Conservation (phyloP, 2,329 filamentous ascomycete genomes). For the Ascochyta fabae region DNA sequence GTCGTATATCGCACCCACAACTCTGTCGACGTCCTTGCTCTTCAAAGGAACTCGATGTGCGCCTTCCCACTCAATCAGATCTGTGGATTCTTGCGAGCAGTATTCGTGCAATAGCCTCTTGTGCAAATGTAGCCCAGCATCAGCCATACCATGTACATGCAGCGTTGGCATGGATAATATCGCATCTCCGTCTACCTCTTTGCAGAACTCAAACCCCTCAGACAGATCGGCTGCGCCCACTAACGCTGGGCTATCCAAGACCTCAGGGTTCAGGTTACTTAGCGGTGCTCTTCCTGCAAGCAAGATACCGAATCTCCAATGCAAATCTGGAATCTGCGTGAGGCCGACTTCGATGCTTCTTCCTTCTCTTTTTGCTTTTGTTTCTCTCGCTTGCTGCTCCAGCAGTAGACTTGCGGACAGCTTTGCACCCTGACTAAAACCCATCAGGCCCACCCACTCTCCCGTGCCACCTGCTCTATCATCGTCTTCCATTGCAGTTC, state of each 20-base stretch:
- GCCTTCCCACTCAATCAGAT: conserved; percentile 75
- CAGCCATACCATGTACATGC: conserved; percentile 70
- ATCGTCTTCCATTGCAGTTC: conserved; percentile 55
- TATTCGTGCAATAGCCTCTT: conserved; percentile 63
- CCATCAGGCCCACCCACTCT: conserved; percentile 58
- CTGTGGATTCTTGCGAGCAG: conserved; percentile 61
- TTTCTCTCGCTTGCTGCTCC: conserved; percentile 64
- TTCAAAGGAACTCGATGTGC: conserved; percentile 75
- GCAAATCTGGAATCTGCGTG: conserved; percentile 34
- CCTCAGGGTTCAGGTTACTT: conserved; percentile 57
- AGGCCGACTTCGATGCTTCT: conserved; percentile 27
- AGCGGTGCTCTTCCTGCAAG: conserved; percentile 68
- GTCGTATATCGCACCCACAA: conserved; percentile 61
- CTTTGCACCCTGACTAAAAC: conserved; percentile 60
- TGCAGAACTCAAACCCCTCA: conserved; percentile 50
- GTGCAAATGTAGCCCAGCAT: conserved; percentile 67
- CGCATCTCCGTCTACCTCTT: conserved; percentile 51
- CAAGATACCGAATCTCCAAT: conserved; percentile 67
- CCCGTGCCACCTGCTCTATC: conserved; percentile 49
- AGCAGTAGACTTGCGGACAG: conserved; percentile 55
- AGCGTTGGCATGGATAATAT: conserved; percentile 66
- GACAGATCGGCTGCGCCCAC: conserved; percentile 52
- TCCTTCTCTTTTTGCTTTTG: conserved; percentile 37
- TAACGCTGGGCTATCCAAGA: conserved; percentile 46
- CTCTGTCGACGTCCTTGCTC: conserved; percentile 65